These are phyloP conservation scores for Ocimum tenuiflorum DNA, from an alignment of 257 asterid species.

Conservation along the genomic window DNA sequence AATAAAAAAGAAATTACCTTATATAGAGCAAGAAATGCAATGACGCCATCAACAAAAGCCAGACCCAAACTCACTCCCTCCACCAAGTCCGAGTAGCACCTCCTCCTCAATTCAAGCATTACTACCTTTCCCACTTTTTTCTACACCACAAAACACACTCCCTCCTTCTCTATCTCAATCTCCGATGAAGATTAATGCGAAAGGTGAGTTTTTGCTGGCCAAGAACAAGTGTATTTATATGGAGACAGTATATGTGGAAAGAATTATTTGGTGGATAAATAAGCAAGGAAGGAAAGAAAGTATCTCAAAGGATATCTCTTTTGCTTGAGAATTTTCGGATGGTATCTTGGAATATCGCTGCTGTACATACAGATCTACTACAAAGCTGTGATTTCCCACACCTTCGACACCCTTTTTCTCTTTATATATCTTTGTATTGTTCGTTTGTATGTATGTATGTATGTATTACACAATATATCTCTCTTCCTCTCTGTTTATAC, in stretches of 20 bases:
- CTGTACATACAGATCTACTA: constrained; percentile 10
- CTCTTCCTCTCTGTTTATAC: too few species aligned
- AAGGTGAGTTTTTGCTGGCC: constrained; percentile 1
- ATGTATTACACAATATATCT: too few species aligned
- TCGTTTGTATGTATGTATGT: too few species aligned
- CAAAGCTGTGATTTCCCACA: too few species aligned
- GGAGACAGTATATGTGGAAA: neutral
- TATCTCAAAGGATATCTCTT: constrained; percentile 21
- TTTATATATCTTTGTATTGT: too few species aligned
- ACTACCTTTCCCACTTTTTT: neutral
- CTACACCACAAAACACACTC: constrained; percentile 17
- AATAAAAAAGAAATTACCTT: constrained; percentile 36
- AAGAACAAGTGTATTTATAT: neutral
- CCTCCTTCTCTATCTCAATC: neutral
- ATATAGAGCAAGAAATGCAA: constrained; percentile 61
- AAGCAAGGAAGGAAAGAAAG: constrained; percentile 13
- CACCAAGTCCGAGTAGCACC: constrained; percentile 54
- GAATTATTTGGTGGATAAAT: constrained; percentile 10
- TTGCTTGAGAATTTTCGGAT: neutral
- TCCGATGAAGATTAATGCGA: neutral
- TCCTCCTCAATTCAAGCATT: constrained; percentile 53
- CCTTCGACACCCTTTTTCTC: too few species aligned
- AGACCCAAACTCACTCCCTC: constrained; percentile 57
- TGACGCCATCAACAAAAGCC: constrained; percentile 57
- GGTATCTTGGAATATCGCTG: constrained; percentile 20